A percentile compares a stretch with the other conserved stretches of the same genome.
Conservation (phyloP, 2,329 filamentous ascomycete species). For the Didymella lethalis region DNA sequence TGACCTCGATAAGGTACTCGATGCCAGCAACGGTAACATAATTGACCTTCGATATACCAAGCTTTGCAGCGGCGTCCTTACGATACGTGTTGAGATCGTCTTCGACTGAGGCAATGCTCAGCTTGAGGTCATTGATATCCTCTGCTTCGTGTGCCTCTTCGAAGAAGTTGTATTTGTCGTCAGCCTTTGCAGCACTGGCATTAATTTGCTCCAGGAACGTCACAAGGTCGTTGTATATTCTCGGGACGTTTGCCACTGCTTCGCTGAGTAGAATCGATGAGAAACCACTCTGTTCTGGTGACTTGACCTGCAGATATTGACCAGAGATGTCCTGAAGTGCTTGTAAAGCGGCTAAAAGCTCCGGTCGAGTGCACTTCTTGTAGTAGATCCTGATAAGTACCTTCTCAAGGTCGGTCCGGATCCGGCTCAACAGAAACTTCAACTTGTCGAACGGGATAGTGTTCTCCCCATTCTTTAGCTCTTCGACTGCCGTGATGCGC, state of each 20-base stretch:
- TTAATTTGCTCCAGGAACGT: constrained; percentile 86
- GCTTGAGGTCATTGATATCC: constrained; percentile 84
- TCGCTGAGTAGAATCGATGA: constrained; percentile 71
- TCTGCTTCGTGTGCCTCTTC: constrained; percentile 87
- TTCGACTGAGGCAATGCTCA: constrained; percentile 93
- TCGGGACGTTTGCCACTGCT: constrained; percentile 77
- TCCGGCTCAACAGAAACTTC: constrained; percentile 72
- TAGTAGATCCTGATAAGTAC: constrained; percentile 97
- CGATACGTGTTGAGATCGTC: constrained; percentile 84
- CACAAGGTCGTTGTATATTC: constrained; percentile 75
- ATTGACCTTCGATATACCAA: constrained; percentile 74
- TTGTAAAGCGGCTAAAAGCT: constrained; percentile 85
- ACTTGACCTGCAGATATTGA: constrained; percentile 74
- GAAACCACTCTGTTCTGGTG: constrained; percentile 74
- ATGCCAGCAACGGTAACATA: constrained; percentile 90
- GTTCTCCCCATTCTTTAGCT: constrained; percentile 75
- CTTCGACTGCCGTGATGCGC: constrained; percentile 83
- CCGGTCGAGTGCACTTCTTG: constrained; percentile 89
- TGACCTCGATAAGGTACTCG: constrained; percentile 92
- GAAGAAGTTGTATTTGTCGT: constrained; percentile 97
- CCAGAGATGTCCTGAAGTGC: constrained; percentile 81
- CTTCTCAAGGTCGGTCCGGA: constrained; percentile 86
- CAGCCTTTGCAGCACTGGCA: constrained; percentile 77
- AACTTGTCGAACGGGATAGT: constrained; percentile 76
- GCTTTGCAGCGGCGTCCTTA: constrained; percentile 71